These are phyloP conservation scores for Blakeslea trispora DNA, from an alignment of 371 early-diverging fungal species.

Conservation along the genomic window DNA sequence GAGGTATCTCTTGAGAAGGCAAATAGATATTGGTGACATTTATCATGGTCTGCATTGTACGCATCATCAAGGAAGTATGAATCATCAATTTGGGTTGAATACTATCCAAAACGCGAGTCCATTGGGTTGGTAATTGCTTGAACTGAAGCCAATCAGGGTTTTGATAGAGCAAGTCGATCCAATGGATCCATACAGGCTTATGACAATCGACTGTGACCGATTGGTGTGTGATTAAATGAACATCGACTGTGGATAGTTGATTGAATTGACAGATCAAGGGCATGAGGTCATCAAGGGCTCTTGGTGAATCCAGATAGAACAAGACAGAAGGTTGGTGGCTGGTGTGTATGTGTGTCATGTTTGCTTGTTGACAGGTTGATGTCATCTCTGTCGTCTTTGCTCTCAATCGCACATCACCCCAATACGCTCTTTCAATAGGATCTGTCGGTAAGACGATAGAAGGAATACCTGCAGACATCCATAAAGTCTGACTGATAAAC, in stretches of 20 bases:
- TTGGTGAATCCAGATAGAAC: slow-evolving; percentile 25
- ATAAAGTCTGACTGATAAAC: slow-evolving; percentile 26
- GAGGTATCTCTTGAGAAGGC: slow-evolving; percentile 47
- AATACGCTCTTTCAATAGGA: slow-evolving; percentile 24
- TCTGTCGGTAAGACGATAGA: slow-evolving; percentile 39
- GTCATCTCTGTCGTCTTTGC: slow-evolving; percentile 9
- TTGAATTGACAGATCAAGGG: slow-evolving; percentile 35
- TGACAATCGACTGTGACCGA: slow-evolving; percentile 3
- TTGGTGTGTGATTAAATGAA: slow-evolving; percentile 29
- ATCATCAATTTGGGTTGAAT: slow-evolving; percentile 32
- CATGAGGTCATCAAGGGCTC: slow-evolving; percentile 15
- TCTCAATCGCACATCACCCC: slow-evolving; percentile 24
- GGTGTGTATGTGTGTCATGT: neutral
- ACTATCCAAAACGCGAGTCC: slow-evolving; percentile 19
- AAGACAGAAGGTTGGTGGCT: slow-evolving; percentile 11
- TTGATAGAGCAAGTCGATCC: slow-evolving; percentile 13
- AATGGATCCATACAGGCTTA: slow-evolving; percentile 17
- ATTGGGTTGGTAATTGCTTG: slow-evolving; percentile 15
- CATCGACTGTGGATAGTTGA: slow-evolving; percentile 9
- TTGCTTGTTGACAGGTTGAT: neutral
- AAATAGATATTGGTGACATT: slow-evolving; percentile 43
- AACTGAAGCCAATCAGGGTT: too few species aligned
- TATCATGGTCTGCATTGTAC: slow-evolving; percentile 16
- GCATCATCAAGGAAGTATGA: slow-evolving; percentile 20
- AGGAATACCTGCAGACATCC: slow-evolving; percentile 33